Conservation (phyloP, 495 filamentous ascomycete species). For the Bombardia bombarda region DNA sequence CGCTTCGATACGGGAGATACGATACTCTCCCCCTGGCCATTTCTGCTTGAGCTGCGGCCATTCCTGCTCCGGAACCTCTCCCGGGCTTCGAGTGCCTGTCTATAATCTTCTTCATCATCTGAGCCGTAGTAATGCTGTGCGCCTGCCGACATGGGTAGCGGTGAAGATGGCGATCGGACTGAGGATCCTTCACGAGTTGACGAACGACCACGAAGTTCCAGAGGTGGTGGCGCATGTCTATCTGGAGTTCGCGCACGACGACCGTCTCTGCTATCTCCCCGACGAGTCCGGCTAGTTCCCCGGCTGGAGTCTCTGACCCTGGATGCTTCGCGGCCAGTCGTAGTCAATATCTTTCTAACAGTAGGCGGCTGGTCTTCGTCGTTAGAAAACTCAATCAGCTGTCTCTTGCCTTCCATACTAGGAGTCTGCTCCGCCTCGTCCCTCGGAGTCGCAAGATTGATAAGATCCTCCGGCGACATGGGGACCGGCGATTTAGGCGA, state of each 20-base stretch:
- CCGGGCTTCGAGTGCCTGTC: conserved; percentile 51
- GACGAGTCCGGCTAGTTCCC: conserved; percentile 34
- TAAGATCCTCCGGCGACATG: conserved; percentile 82
- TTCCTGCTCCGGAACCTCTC: conserved; percentile 54
- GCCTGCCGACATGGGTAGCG: conserved; percentile 55
- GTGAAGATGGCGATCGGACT: conserved; percentile 72
- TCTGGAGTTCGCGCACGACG: conserved; percentile 36
- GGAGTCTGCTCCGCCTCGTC: conserved; percentile 10
- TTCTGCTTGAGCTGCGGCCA: conserved; percentile 50
- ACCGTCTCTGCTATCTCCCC: conserved; percentile 15
- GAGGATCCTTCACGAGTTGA: conserved; percentile 43
- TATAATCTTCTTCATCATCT: conserved; percentile 54
- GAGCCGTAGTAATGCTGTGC: conserved; percentile 34
- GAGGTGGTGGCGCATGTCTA: conserved; percentile 33
- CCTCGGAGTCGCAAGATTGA: conserved; percentile 44
- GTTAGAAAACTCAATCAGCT: conserved; percentile 14
- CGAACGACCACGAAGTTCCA: conserved; percentile 48
- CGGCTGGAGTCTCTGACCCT: conserved; percentile 28
- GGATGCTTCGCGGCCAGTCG: conserved; percentile 14
- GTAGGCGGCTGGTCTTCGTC: conserved; percentile 31
- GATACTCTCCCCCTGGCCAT: conserved; percentile 11
- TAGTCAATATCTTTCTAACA: conserved; percentile 29
- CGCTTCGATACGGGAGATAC: conserved; percentile 17
- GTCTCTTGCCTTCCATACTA: conserved; percentile 1
- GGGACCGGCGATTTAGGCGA: conserved; percentile 86